Percentiles rank a stretch among this genome's conserved stretches.
These are phyloP conservation scores for Austroboletus eburneus DNA, from an alignment of 768 basidiomycete genomes.

Conservation along the genomic window DNA sequence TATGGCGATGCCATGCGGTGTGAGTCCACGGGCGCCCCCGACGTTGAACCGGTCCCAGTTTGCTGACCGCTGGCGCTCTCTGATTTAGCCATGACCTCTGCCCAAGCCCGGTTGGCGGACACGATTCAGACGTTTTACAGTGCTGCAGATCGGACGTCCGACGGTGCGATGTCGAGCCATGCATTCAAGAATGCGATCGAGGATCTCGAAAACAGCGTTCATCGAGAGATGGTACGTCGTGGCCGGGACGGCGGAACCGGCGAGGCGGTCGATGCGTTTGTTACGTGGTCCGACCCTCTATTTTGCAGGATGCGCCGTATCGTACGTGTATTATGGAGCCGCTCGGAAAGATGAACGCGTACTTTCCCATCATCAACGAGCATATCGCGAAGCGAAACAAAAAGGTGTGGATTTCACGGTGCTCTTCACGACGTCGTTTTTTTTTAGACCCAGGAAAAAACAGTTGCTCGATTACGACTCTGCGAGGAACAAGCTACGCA, in stretches of 20 bases:
- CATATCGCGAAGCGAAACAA: constrained; percentile 94
- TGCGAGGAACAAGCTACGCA: constrained; percentile 84
- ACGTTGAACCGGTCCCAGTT: too few relatives aligned
- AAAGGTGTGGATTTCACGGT: constrained; percentile 56
- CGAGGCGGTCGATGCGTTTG: neutral
- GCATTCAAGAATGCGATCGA: constrained; percentile 95
- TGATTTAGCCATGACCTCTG: constrained; percentile 89
- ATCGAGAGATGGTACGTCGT: constrained; percentile 72
- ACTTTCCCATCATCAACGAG: constrained; percentile 91
- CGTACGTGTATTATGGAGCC: constrained; percentile 95
- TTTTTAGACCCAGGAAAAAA: neutral
- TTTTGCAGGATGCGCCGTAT: constrained; percentile 80
- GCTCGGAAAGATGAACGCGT: constrained; percentile 93
- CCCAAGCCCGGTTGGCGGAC: constrained; percentile 91
- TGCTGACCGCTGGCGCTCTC: too few relatives aligned
- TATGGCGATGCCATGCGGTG: constrained; percentile 95
- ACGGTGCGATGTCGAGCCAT: constrained; percentile 95
- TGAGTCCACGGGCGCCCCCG: constrained; percentile 32
- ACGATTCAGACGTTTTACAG: constrained; percentile 92
- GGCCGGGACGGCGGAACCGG: too few relatives aligned
- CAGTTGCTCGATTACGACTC: constrained; percentile 96
- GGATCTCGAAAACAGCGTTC: constrained; percentile 83
- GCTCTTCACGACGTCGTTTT: too few relatives aligned
- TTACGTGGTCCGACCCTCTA: too few relatives aligned
- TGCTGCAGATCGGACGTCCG: constrained; percentile 76